Evolutionary conservation across 1,284 basidiomycete species (phyloP), one percentile per base, ranked within the genome.

Genomic region (Takashimella koratensis): DNA sequence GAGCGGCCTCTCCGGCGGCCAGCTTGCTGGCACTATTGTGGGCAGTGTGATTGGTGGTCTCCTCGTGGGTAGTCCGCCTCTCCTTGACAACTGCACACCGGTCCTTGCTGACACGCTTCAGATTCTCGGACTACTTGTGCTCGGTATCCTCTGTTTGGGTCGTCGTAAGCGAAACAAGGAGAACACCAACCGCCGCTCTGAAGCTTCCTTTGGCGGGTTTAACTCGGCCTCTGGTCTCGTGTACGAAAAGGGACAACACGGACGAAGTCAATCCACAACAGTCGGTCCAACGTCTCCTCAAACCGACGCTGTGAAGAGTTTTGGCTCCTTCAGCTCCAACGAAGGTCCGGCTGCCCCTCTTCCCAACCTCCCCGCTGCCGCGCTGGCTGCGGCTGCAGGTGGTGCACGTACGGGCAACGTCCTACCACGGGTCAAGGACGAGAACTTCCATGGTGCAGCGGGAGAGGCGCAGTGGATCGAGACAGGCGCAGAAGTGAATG

Each of bases 11-110:
- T 61, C 57, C 2, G 66, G 67, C 6, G 73, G 73, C 11, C 62
- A 62, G 16, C 61, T 73, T 23, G 74, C 73, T 3, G 74, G 74
- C 13, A 65, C 64, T 4, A 68, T 73, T 19, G 67, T 74, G 36
- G 70, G 73, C 8, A 61, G 65, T 36, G 65, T 75, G 11, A 45
- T 76, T 3, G 71, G 61, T 16, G 71, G 67, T 19, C 51, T 75
- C 3, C 56, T 73, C 25, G 64, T 71, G 49, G 16, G 30, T 36
- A 8, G 30, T 8, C 30, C 16, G 8, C 30, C 16, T 48, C 47
- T 23, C 24, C 19, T 12, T 16, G 41, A 43, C 19, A 16, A 27
- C 27, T 39, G 21, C 5, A 23, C 22, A 23, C 47, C 20, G 13
- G 13, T 40, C 6, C 6, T 49, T 21, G 22, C 49, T 55, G 11